Base-by-base conservation (phyloP, 805 yeast species). In the Lipomyces spencermartinsiae region DNA sequence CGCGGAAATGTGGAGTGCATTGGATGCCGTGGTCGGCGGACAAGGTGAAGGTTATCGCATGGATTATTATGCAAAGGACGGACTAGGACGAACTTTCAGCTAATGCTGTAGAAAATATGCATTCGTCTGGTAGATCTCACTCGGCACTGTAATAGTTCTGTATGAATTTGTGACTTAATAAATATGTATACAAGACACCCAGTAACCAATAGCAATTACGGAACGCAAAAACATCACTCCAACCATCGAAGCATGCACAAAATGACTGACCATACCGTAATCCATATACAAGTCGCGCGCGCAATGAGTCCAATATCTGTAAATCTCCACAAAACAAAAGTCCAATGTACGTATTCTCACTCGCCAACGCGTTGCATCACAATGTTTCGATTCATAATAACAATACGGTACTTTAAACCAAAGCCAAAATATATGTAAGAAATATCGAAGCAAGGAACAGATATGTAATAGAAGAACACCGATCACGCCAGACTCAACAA, bases 11-110 rank as follows among this genome's bases (percentile, higher is more conserved):
- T 91, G 95, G 86, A 81, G 78, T 58, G 85, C 84, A 54, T 29
- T 76, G 73, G 76, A 65, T 58, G 64, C 82, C 12, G 59, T 60
- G 9, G 37, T 53, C 7, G n/a, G 34, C 9, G 71, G 71, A 3
- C 19, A 34, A 9, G 70, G 62, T 1, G 68, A 82, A 1, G 88
- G 83, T 66, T 95, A 95, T 76, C 98, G 98, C 9, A 95, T 95
- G 99, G 98, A 95, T 77, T 95, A 94, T 77, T 95, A 95, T 76
- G 87, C 89, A 7, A 85, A 85, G 73, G 91, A 92, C 62, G 98
- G 99, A 4, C 64, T 74, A 5, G 76, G 76, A 25, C 59, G 80
- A 10, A 51, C 66, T 2, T 4, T 12, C 10, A 62, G 58, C 43
- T 29, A 12, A n/a, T 49, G 22, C 49, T 46, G 34, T 19, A 25